Percentiles rank a stretch among this genome's conserved stretches.
These are phyloP conservation scores for Torrubiella hemipterigena DNA, from an alignment of 2,329 filamentous ascomycete genomes.

Conservation along the genomic window DNA sequence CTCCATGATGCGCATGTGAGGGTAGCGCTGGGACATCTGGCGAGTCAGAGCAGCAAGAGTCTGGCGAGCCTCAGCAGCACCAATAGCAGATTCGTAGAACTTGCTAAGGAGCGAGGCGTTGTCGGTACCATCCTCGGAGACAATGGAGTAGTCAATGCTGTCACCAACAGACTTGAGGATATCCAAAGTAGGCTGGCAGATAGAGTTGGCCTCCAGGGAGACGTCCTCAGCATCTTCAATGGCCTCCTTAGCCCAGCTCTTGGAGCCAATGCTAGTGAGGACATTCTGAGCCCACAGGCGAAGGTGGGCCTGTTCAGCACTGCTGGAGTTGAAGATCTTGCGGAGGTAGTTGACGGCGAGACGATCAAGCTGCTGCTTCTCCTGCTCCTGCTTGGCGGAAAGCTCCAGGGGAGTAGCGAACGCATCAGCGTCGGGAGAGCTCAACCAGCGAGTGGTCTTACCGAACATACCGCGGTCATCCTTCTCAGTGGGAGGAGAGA, in stretches of 20 bases:
- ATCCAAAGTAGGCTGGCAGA: conserved; percentile 2
- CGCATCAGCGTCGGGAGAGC: conserved; percentile 4
- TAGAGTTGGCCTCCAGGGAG: conserved; percentile 2
- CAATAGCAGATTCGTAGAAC: conserved; percentile 4
- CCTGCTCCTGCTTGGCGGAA: conserved; percentile 2
- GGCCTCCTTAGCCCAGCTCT: conserved; percentile 1
- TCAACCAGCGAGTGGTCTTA: conserved; percentile 5
- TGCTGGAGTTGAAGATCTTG: conserved; percentile 4
- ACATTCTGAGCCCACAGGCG: conserved; percentile 6
- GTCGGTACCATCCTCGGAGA: conserved; percentile 2
- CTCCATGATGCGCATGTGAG: conserved; percentile 7
- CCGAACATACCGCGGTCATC: conserved; percentile 6
- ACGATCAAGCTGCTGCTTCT: conserved; percentile 5
- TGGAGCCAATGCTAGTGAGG: conserved; percentile 3
- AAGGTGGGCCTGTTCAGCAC: conserved; percentile 5
- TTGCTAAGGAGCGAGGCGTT: conserved; percentile 3
- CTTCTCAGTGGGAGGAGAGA: conserved; percentile 4
- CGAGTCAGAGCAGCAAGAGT: conserved; percentile 3
- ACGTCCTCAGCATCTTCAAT: conserved; percentile 2
- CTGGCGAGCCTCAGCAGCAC: conserved; percentile 3
- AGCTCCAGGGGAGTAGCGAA: conserved; percentile 4
- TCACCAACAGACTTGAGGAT: conserved; percentile 5
- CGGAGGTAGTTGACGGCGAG: conserved; percentile 5
- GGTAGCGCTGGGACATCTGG: conserved; percentile 7
- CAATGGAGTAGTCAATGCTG: conserved; percentile 3